These are phyloP conservation scores for Leishmania mexicana DNA, from an alignment of 208 protist species.

Conservation along the genomic window DNA sequence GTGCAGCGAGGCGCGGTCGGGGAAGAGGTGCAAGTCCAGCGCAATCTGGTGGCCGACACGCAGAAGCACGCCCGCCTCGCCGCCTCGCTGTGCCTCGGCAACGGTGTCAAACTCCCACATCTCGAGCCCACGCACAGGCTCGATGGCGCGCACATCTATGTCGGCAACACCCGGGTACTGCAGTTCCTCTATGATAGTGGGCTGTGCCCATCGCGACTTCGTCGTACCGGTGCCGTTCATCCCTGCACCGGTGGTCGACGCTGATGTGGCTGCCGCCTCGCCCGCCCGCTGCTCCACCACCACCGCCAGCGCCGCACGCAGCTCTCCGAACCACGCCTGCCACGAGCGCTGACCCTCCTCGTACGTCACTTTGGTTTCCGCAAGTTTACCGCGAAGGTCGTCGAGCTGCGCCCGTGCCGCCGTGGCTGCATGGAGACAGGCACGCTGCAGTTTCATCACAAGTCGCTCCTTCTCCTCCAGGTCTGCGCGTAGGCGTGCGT, in stretches of 20 bases:
- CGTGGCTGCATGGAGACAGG: neutral
- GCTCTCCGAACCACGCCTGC: constrained; percentile 9
- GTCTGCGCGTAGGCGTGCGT: constrained; percentile 1
- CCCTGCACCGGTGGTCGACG: neutral
- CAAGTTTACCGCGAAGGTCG: constrained; percentile 7
- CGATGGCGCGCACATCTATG: constrained; percentile 5
- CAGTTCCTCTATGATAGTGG: constrained; percentile 11
- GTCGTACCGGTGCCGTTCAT: neutral
- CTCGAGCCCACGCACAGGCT: constrained; percentile 19
- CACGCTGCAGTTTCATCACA: constrained; percentile 7
- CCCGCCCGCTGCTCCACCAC: neutral
- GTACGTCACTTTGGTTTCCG: constrained; percentile 4
- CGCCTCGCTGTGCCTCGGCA: constrained; percentile 18
- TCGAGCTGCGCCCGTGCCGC: constrained; percentile 8
- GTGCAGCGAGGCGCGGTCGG: constrained; percentile 21
- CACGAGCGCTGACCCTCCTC: constrained; percentile 11
- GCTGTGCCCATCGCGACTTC: constrained; percentile 20
- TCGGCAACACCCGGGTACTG: neutral
- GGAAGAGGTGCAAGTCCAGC: constrained; percentile 54
- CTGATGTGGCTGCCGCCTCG: neutral
- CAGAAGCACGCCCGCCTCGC: constrained; percentile 37
- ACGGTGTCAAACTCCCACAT: constrained; percentile 31
- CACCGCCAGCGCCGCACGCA: constrained; percentile 3
- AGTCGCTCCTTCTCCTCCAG: neutral
- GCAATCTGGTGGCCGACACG: constrained; percentile 51